These are phyloP conservation scores for Cardamine resedifolia DNA, from an alignment of 345 rosid genomes.

Conservation along the genomic window DNA sequence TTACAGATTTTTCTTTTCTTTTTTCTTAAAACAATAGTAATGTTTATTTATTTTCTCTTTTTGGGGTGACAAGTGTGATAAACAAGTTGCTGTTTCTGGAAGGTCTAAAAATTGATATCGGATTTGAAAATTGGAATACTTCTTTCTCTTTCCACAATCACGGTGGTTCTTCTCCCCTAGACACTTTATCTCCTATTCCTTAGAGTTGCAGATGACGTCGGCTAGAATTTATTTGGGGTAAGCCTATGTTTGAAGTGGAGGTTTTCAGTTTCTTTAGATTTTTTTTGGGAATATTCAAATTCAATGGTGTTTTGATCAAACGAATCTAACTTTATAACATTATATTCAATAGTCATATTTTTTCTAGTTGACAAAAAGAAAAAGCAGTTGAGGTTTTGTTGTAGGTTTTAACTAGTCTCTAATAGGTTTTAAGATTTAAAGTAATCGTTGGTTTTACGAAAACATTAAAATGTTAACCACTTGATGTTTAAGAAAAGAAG, in stretches of 20 bases:
- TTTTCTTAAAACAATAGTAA: not conserved
- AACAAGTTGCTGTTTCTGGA: slow-evolving; percentile 40
- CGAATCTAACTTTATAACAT: slow-evolving; percentile 10
- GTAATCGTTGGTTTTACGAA: not conserved
- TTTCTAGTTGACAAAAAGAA: not conserved
- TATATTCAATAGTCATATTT: not conserved
- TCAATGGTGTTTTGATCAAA: not conserved
- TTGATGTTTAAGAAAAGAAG: not conserved
- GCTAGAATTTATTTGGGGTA: slow-evolving; percentile 4
- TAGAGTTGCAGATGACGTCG: not conserved
- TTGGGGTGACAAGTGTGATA: slow-evolving; percentile 35
- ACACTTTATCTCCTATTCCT: slow-evolving; percentile 18
- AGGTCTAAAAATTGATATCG: slow-evolving; percentile 16
- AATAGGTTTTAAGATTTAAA: not conserved
- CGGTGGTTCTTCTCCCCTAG: slow-evolving; percentile 41
- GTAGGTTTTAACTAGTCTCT: slow-evolving; percentile 18
- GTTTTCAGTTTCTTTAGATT: not conserved
- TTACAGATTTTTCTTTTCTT: slow-evolving; percentile 26
- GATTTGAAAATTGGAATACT: not conserved
- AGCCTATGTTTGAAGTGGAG: slow-evolving; percentile 7
- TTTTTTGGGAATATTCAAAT: slow-evolving; percentile 9
- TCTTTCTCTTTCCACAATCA: not conserved
- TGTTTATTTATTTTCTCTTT: not conserved
- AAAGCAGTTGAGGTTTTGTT: slow-evolving; percentile 21
- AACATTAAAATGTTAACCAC: not conserved